These are phyloP conservation scores for Miamiensis avidus DNA, from an alignment of 169 alveolate genomes.

Conservation along the genomic window DNA sequence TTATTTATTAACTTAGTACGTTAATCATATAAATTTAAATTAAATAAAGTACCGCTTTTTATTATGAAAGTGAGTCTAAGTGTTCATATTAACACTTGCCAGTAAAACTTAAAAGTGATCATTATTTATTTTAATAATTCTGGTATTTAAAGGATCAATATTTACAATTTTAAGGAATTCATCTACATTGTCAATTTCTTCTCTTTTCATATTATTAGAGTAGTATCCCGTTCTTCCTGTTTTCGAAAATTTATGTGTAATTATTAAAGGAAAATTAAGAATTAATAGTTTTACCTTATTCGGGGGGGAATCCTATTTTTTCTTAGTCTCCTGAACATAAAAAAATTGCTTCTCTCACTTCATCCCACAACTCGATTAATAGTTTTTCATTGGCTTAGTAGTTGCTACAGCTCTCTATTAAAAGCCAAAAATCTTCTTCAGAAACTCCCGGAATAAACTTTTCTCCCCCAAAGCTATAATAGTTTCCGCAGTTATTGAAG, in stretches of 20 bases:
- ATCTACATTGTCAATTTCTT: slow-evolving; percentile 57
- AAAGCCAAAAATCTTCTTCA: slow-evolving; percentile 47
- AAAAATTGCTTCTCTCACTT: too few species aligned
- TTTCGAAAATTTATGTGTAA: too few species aligned
- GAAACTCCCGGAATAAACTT: slow-evolving; percentile 75
- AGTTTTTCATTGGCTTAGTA: slow-evolving; percentile 25
- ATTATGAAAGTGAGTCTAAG: slow-evolving; percentile 31
- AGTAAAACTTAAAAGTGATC: slow-evolving; percentile 22
- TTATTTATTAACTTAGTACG: too few species aligned
- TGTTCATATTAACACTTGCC: slow-evolving; percentile 29
- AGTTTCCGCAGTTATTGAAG: slow-evolving; percentile 69
- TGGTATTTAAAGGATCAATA: slow-evolving; percentile 44
- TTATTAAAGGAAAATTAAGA: too few species aligned
- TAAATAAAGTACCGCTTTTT: too few species aligned
- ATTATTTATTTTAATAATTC: slow-evolving; percentile 47
- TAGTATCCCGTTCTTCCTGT: slow-evolving; percentile 58
- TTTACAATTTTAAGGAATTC: slow-evolving; percentile 51
- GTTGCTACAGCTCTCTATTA: slow-evolving; percentile 37
- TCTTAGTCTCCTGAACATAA: slow-evolving; percentile 11
- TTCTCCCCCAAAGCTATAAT: slow-evolving; percentile 71
- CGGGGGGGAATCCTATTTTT: slow-evolving; percentile 53
- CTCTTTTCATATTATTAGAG: slow-evolving; percentile 56
- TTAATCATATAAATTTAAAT: too few species aligned
- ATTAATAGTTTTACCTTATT: too few species aligned
- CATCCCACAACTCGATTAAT: slow-evolving; percentile 45